phyloP scores from a whole-genome alignment of 1,284 basidiomycete genomes.

The Cyathus pygmaeus region DNA sequence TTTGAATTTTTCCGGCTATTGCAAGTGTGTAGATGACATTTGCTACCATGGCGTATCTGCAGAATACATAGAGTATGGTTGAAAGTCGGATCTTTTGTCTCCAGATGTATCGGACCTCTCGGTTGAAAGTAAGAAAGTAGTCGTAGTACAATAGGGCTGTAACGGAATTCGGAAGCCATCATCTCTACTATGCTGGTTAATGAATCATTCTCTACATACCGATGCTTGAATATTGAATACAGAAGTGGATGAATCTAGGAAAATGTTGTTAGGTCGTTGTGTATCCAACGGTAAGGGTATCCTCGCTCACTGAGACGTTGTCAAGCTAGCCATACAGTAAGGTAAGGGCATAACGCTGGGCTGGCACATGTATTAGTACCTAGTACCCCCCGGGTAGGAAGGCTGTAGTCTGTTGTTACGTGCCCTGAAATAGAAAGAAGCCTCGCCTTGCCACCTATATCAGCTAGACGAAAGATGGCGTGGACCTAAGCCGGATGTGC shows the following conservation, averaged over 20 bases:
- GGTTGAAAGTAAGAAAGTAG: conserved; percentile 43
- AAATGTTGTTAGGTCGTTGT: too few relatives aligned
- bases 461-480: too few relatives aligned
- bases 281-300: too few relatives aligned
- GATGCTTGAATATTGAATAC: conserved; percentile 41
- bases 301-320: too few relatives aligned
- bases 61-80: conserved; percentile 47
- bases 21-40: conserved; percentile 48
- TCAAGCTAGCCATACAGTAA: too few relatives aligned
- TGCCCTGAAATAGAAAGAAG: too few relatives aligned
- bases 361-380: too few relatives aligned
- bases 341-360: too few relatives aligned
- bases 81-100: conserved; percentile 34
- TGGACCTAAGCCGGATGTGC: too few relatives aligned
- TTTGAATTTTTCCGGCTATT: conserved; percentile 27
- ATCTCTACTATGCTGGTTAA: background rate
- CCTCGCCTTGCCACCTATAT: too few relatives aligned
- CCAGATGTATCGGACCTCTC: conserved; percentile 49
- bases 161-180: background rate
- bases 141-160: conserved; percentile 43
- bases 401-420: too few relatives aligned
- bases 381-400: too few relatives aligned
- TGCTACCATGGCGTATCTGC: conserved; percentile 47
- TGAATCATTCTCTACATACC: conserved; percentile 18
- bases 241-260: background rate